A percentile compares a stretch with the other conserved stretches of the same genome.
These are phyloP conservation scores for Trypanosoma cruzi DNA, from an alignment of 208 protist genomes.

Conservation along the genomic window DNA sequence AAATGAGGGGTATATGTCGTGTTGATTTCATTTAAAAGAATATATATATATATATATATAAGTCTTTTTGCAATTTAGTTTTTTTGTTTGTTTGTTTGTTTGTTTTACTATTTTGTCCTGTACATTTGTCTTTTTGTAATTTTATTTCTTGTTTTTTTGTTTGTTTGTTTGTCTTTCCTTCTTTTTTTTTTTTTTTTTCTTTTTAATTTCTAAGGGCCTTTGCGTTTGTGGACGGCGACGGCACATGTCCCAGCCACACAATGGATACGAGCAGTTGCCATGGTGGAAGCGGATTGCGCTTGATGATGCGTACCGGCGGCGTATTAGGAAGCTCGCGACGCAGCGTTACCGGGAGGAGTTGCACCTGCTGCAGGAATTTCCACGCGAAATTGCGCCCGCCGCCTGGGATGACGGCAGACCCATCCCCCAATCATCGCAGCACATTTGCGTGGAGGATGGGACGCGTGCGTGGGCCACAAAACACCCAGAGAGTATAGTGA, in stretches of 20 bases:
- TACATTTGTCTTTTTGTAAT: too few relatives aligned
- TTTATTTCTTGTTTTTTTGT: slow-evolving; percentile 16
- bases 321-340: slow-evolving; percentile 50
- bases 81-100: slow-evolving; percentile 6
- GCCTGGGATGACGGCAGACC: slow-evolving; percentile 24
- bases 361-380: slow-evolving; percentile 39
- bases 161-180: slow-evolving; percentile 5
- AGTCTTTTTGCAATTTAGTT: neutral
- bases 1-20: too few relatives aligned
- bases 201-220: neutral
- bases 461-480: slow-evolving; percentile 33
- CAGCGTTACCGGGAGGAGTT: slow-evolving; percentile 57
- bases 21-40: too few relatives aligned
- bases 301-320: slow-evolving; percentile 45
- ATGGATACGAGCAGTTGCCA: slow-evolving; percentile 35
- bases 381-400: slow-evolving; percentile 41
- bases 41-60: too few relatives aligned
- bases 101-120: neutral
- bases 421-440: slow-evolving; percentile 44
- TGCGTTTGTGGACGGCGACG: neutral
- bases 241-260: neutral
- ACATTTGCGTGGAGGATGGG: slow-evolving; percentile 38
- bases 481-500: slow-evolving; percentile 52
- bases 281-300: slow-evolving; percentile 86
- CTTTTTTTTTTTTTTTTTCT: slow-evolving; percentile 6